Base-by-base conservation (phyloP, 2,329 filamentous ascomycete genomes). In the Phaeosphaeriaceae sp. region DNA sequence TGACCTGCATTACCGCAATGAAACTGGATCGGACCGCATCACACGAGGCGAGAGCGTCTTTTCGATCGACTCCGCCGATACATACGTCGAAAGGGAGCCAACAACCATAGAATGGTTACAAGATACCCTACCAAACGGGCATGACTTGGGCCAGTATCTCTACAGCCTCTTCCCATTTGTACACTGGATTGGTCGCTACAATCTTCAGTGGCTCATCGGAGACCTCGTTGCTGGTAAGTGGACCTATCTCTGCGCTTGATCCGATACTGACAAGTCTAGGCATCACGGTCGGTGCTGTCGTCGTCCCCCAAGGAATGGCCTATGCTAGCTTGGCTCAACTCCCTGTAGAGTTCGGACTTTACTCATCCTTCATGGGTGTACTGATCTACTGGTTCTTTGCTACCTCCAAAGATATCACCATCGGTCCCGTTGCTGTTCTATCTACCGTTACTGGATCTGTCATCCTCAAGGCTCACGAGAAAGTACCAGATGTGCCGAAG, bases 341-440 rank as follows among this genome's bases (percentile, higher is more conserved):
- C 20, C 83, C 86, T 1, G 86, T 89, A 9, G 85, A 98, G 73
- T 98, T 89, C 69, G 94, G 95, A 56, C 84, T 98, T 1, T 96
- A 96, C 79, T 95, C 94, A 0, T 97, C 94, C 0, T 98, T 99
- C 76, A 96, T 97, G 88, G 95, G 95, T 51, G 93, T 96, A 2
- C 77, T 97, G 60, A 85, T 97, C 61, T 99, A 99, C 79, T 98
- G 94, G 94, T 91, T 98, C 76, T 98, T 98, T 72, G 95, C 94
- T 31, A 99, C 95, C 0, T 97, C 94, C 7, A 99, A 98, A 76
- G 95, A 99, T 77, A 98, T 99, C 71, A 97, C 94, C 15, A 98
- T 98, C 53, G 94, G 94, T 13, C 94, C 94, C 20, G 95, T 98
- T 48, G 95, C 95, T 40, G 95, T 98, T 64, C 89, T 98, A 83